Base-by-base conservation (phyloP, 495 filamentous ascomycete genomes). In the Daldinia grandis region DNA sequence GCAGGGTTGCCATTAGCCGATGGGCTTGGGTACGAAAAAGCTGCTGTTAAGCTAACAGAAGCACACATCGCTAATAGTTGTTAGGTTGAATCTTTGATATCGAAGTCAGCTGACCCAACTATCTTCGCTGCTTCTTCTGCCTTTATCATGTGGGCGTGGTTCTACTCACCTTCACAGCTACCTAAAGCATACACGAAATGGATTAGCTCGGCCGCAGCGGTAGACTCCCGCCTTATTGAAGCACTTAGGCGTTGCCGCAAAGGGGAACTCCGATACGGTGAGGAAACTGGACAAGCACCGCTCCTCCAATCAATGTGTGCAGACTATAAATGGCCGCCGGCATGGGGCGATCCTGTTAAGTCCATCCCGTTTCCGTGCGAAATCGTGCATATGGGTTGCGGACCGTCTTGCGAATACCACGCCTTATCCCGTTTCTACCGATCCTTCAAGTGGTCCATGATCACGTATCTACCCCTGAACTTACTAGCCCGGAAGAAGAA, bases 91-190 rank as follows among this genome's bases (percentile, higher is more conserved):
- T 60, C 78, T 7, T 50, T 85, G 31, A 72, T 89, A 35, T 84
- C 87, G 6, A 79, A 77, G 17, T 73, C 89, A 40, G 81, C 87
- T 28, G 92, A 94, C 74, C 86, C 92, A n/a, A 80, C 85, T 9
- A 75, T 95, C 5, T 98, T 98, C 76, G 88, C 92, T 19, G 72
- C 86, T 59, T 94, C 91, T 69, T 87, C 88, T 50, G 91, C 88
- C n/a, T 79, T 93, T 3, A 89, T 98, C 54, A 98, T 97, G 93
- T 94, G 92, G 90, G 86, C 92, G 19, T 97, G 92, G 92, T 89
- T 97, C 73, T 97, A 95, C 81, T 69, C 76, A 3, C 92, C 92
- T 0, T 81, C 86, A 40, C 84, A 87, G 54, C 81, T 97, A 5
- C 93, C 93, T 10, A 85, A 78, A 35, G 84, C 90, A 27, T 98